Evolutionary conservation across 2,329 filamentous ascomycete genomes (phyloP), one percentile per base, ranked within the genome.

Genomic region (Fusarium azukiicola): DNA sequence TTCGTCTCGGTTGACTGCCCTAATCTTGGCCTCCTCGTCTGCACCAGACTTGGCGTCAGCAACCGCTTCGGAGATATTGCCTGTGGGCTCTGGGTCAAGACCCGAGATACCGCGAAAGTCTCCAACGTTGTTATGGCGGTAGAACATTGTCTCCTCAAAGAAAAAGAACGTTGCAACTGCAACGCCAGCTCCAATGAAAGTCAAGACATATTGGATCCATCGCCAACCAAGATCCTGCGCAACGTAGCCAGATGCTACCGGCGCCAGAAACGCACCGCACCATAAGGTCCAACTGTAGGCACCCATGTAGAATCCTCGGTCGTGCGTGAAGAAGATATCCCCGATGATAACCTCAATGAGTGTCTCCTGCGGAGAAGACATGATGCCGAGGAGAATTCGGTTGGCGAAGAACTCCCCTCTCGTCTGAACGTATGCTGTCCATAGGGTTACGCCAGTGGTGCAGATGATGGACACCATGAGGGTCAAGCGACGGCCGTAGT

Each of bases 71-170:
- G 38, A 52, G n/a, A 44, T 72, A 23, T 52, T 76, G 56, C 74
- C 49, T 23, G 14, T 21, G n/a, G 16, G 42, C 6, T 27, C 36
- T 54, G 63, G 19, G 10, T 72, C 61, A 32, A 64, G 61, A 13
- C 61, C 70, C 3, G 50, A 46, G 11, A 78, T 69, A 17, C 58
- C 69, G 3, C 56, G 36, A 14, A 73, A 38, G 7, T 71, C 75
- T 3, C 61, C 66, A 23, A 72, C 44, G 7, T 17, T 54, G 32
- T 32, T 61, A 11, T 74, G 67, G 10, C 80, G 75, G 61, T 77
- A 79, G 64, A 74, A 82, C 75, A 81, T 83, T 0, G 82, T 83
- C 64, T 83, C 81, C 19, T 83, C 80, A 13, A 82, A 81, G 74
- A 82, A 77, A 58, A 83, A 79, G 21, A 81, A 81, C 0, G 79